Evolutionary conservation across 257 asterid genomes (phyloP), one percentile per base, ranked within the genome.

Genomic region (Nicotiana tabacum): DNA sequence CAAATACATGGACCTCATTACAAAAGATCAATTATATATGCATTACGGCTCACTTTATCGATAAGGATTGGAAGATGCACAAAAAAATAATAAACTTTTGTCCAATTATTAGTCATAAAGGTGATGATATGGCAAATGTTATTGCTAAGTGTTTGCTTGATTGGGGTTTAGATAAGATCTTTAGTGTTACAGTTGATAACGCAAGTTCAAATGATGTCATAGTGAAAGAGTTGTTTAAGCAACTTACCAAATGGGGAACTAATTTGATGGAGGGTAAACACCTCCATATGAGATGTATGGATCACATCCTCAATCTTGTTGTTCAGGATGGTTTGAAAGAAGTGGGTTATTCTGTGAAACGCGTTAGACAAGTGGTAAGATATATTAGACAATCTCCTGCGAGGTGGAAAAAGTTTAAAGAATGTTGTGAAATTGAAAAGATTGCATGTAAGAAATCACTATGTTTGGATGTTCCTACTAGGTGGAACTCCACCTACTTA

Each of bases 381-480:
- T 78, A 83, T 66, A 78, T 83, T 24, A 83, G 56, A 10, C 76
- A 83, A 67, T 83, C 83, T 3, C 65, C 32, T 0, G 15, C 37
- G 0, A 78, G 80, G 11, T 30, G 65, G 3, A 1, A 55, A 30
- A 83, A 1, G 62, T 83, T 77, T 17, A 37, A 37, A 37, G 43
- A 37, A 37, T 37, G 1, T 37, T 37, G 43, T 37, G 6, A 37
- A 5, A 37, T 30, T 8, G 3, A 67, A 33, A 67, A 67, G 8
- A 39, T 66, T 7, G 16, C 51, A 32, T 33, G 29, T 4, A 77
- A 76, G 13, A 30, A 0, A 21, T 72, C 65, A 3, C 27, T 74
- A 10, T 48, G 80, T 3, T 15, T 37, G 3, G 30, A 83, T 66
- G 6, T 53, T 53, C 9, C 35, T n/a, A 56, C 80, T 21, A 77